A percentile compares a stretch with the other conserved stretches of the same genome.
These are phyloP conservation scores for Basidiobolus meristosporus DNA, from an alignment of 371 early-diverging fungal species.

Conservation along the genomic window DNA sequence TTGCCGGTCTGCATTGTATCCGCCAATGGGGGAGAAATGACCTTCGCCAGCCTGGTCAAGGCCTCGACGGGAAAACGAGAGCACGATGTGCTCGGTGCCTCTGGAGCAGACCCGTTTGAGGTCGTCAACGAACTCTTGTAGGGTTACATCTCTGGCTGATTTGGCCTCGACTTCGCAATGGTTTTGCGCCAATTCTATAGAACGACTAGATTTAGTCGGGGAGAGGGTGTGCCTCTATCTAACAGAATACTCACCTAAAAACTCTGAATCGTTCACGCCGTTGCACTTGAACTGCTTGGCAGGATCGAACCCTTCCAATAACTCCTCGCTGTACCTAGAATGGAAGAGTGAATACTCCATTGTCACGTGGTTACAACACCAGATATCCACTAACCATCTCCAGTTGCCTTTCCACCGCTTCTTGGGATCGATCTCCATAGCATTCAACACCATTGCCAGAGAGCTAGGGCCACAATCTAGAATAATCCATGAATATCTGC, in stretches of 20 bases:
- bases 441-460: slow-evolving; percentile 82
- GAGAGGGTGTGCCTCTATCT: too few relatives aligned
- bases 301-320: slow-evolving; percentile 65
- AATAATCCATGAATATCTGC: too few relatives aligned
- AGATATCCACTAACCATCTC: slow-evolving; percentile 34
- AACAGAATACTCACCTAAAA: slow-evolving; percentile 26
- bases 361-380: too few relatives aligned
- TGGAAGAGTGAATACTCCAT: too few relatives aligned
- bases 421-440: slow-evolving; percentile 75
- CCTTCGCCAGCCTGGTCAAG: slow-evolving; percentile 77
- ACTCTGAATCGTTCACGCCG: slow-evolving; percentile 77
- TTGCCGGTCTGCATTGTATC: too few relatives aligned
- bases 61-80: slow-evolving; percentile 57
- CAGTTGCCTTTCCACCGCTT: slow-evolving; percentile 85
- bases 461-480: slow-evolving; percentile 34
- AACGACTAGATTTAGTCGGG: neutral
- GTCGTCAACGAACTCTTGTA: slow-evolving; percentile 62
- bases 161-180: slow-evolving; percentile 63
- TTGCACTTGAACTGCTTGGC: slow-evolving; percentile 55
- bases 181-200: slow-evolving; percentile 37
- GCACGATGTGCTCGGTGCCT: slow-evolving; percentile 65
- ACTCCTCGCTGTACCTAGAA: slow-evolving; percentile 43
- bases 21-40: slow-evolving; percentile 13
- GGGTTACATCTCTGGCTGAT: slow-evolving; percentile 34
- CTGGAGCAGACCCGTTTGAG: slow-evolving; percentile 33